These are phyloP conservation scores for Paraphaeosphaeria minitans DNA, from an alignment of 2,329 filamentous ascomycete species.

Conservation along the genomic window DNA sequence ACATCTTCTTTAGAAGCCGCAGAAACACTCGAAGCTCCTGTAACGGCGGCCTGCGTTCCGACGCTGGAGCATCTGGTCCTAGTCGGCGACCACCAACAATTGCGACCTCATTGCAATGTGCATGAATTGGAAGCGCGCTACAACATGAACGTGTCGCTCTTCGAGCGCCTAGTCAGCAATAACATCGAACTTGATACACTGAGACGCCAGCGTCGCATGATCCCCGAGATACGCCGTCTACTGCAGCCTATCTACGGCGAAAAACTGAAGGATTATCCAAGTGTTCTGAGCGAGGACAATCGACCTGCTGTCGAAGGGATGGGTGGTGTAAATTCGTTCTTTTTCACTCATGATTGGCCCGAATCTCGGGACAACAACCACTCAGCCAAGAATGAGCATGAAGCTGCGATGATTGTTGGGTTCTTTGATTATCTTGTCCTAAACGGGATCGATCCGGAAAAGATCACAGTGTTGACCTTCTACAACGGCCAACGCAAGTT, in stretches of 20 bases:
- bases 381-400: constrained; percentile 71
- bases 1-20: constrained; percentile 63
- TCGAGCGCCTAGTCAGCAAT: constrained; percentile 76
- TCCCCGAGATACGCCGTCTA: constrained; percentile 67
- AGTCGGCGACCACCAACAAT: constrained; percentile 81
- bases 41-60: constrained; percentile 64
- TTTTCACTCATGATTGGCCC: constrained; percentile 68
- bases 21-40: constrained; percentile 71
- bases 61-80: constrained; percentile 68
- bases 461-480: constrained; percentile 84
- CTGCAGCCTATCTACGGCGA: constrained; percentile 66
- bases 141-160: constrained; percentile 74
- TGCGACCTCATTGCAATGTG: constrained; percentile 71
- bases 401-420: constrained; percentile 76
- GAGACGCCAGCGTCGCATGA: constrained; percentile 73
- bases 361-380: constrained; percentile 68
- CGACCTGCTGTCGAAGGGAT: constrained; percentile 65
- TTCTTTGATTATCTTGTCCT: constrained; percentile 74
- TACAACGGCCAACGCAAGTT: constrained; percentile 82
- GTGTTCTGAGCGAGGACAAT: constrained; percentile 53
- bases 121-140: constrained; percentile 66
- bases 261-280: constrained; percentile 61
- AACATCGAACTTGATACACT: constrained; percentile 68
- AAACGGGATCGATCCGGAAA: constrained; percentile 63
- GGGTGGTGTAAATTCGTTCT: constrained; percentile 64